Evolutionary conservation across 495 filamentous ascomycete genomes (phyloP).

Genomic region (Chaetomidium leptoderma): DNA sequence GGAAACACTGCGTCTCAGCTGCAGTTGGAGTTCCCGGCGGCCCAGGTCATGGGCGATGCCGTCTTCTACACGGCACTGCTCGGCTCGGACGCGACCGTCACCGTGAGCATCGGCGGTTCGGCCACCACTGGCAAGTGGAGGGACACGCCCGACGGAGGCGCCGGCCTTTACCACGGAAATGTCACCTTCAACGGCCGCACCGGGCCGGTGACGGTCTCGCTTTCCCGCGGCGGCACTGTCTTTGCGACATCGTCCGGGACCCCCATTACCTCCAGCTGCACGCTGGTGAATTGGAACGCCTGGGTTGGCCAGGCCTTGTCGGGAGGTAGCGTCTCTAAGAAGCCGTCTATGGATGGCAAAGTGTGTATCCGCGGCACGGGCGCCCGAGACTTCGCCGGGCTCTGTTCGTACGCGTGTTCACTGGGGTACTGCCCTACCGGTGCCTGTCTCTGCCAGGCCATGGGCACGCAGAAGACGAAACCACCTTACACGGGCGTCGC

Average conservation of each 20-base stretch:
- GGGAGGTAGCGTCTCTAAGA: not conserved
- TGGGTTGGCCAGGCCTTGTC: not conserved
- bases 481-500: not conserved
- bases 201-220: slow-evolving; percentile 47
- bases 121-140: slow-evolving; percentile 25
- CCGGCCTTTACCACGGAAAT: slow-evolving; percentile 48
- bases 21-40: slow-evolving; percentile 2
- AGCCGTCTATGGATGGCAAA: not conserved
- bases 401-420: not conserved
- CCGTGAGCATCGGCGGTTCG: slow-evolving; percentile 17
- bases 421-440: not conserved
- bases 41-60: slow-evolving; percentile 31
- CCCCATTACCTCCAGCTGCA: not conserved
- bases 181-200: slow-evolving; percentile 44
- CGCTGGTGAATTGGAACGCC: not conserved
- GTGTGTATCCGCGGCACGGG: not conserved
- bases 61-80: slow-evolving; percentile 40
- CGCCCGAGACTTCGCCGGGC: not conserved
- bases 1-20: slow-evolving; percentile 13
- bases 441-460: not conserved
- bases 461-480: not conserved
- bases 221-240: slow-evolving; percentile 21
- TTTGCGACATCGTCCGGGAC: slow-evolving; percentile 1
- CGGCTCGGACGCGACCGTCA: slow-evolving; percentile 1
- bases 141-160: slow-evolving; percentile 27